Base-by-base conservation (phyloP, 345 rosid genomes). In the Hibiscus tridactylites region DNA sequence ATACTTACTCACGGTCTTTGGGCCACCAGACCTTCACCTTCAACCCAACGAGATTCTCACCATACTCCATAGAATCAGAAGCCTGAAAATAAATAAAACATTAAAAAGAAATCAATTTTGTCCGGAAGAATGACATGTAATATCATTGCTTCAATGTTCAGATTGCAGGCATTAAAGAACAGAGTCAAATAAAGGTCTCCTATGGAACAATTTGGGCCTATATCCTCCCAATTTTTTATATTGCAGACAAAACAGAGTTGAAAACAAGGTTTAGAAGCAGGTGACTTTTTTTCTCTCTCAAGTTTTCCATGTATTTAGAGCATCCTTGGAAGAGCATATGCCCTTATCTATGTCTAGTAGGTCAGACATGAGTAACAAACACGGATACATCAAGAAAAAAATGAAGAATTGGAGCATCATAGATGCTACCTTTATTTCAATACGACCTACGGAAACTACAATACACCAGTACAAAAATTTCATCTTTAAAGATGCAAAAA, bases 11-110 rank as follows among this genome's bases (percentile, higher is more conserved):
- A 9, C 58, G 71, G 87, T 96, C 99, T 19, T 71, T 39, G 17
- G 99, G 98, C 99, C 99, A 96, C 92, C 94, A 96, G 52, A 96
- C 91, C 82, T 82, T 86, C 75, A 96, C 79, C 83, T 79, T 92
- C 12, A 81, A 64, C 52, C 98, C 99, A 83, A 92, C 86, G 76
- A 92, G 72, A 68, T 73, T 81, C 58, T 80, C 87, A 49, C 75
- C 90, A 80, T 58, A 71, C 53, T 64, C 86, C 75, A 72, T 68
- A 54, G 66, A 64, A 76, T 75, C 85, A 81, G 97, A 75, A 58
- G 76, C 88, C 97, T 91, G 86, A 53, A 44, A 83, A 57, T 65
- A 28, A 42, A 84, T 75, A 59, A 59, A 52, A 61, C 5, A 65
- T 57, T 57, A 73, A 65, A 66, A 74, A 71, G 68, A 76, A 74